Evolutionary conservation across 805 yeast genomes (phyloP), one percentile per base, ranked within the genome.

Genomic region (Monosporozyma aquatica): DNA sequence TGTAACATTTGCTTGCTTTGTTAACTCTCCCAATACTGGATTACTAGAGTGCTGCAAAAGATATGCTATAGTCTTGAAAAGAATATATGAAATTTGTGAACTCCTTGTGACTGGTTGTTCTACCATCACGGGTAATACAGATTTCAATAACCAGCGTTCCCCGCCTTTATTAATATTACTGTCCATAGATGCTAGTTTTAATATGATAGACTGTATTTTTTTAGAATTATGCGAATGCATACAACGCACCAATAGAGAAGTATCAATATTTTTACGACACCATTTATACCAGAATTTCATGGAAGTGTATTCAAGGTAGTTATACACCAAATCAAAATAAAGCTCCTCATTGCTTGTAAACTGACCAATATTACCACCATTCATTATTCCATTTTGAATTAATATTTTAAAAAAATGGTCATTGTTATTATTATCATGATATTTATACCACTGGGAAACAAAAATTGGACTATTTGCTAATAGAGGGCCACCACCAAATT

Each of bases 301-400:
- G 1, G 60, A 48, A 3, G 53, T 50, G 21, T 38, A 46, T 13
- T 54, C 57, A 20, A 54, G 42, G 28, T 44, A 55, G 23, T 42
- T 48, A 38, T 52, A 52, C n/a, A 53, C 32, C 8, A 55, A 36
- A 22, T 55, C 53, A 15, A 58, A 46, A 21, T 47, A 47, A 11
- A 57, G 41, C 4, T 41, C 27, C 11, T 43, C 22, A 38, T 55
- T 43, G 8, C 5, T 41, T 6, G 32, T 44, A 3, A 54, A 42
- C 4, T 38, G 36, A 6, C 23, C 35, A 21, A 56, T 44, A 18
- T 47, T 50, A 4, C 37, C 32, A 6, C 39, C 38, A 23, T 48
- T 41, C 47, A 59, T 48, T 15, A 61, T 46, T 3, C 64, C 64
- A 37, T 52, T 52, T 44, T 58, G 55, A 21, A 59, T 48, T 8